Base-by-base conservation (phyloP, 2,329 filamentous ascomycete genomes). In the Pseudogymnoascus sp. region DNA sequence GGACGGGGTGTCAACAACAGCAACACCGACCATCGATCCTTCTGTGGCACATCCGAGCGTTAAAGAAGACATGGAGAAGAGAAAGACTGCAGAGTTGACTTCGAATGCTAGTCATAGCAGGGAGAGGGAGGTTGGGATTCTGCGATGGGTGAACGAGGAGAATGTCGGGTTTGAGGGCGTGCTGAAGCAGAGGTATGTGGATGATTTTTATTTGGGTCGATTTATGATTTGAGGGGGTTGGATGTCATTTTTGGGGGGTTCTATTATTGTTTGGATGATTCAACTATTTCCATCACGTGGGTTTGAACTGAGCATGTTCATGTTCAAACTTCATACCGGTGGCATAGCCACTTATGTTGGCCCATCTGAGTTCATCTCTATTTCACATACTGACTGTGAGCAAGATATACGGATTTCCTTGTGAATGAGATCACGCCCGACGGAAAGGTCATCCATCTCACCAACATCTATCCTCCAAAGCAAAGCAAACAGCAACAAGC, bases 361-460 rank as follows among this genome's bases (percentile, higher is more conserved):
- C 6, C 4, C 1, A 41, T 55, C 11, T 1, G 23, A 19, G 12
- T 26, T 6, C 6, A 33, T 29, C 1, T 12, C 19, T 4, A 45
- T 23, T 61, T 33, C 31, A 61, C 38, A 10, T 31, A 16, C 45
- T 45, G 35, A 45, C 59, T 60, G 2, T 16, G 21, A 12, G 10
- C 4, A 63, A 85, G 85, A 72, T 91, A 90, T 71, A 89, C 86
- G 7, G 88, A 91, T 72, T 91, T 91, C 72, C 71, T 89, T 67
- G 88, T 91, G 69, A 89, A 90, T 69, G 88, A 91, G 73, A 88
- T 91, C 65, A 73, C 81, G 7, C 80, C 82, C 2, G 80, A 82
- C 69, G 87, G 87, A 29, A 72, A 81, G 65, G 85, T 90, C 26
- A 71, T 87, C 62, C 86, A 89, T 74, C 75, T 90, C 62, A 79